Evolutionary conservation across 345 rosid genomes (phyloP).

Genomic region (Populus davidiana): DNA sequence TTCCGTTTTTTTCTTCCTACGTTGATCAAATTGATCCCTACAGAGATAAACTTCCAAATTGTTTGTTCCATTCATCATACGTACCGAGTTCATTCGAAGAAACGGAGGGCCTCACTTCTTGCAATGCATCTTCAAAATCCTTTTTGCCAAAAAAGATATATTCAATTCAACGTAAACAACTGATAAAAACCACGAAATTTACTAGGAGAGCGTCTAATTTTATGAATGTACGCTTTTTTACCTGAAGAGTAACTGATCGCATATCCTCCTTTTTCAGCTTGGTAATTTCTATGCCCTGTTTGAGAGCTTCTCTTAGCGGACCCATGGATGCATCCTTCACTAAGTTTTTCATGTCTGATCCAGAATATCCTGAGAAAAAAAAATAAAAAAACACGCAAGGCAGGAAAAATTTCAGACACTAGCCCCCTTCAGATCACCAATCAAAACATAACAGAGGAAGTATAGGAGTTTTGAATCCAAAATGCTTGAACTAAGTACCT

Average conservation of each 20-base stretch:
- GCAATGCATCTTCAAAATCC: slow-evolving; percentile 78
- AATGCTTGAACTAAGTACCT: slow-evolving; percentile 38
- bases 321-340: slow-evolving; percentile 99
- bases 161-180: neutral
- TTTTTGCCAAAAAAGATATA: slow-evolving; percentile 17
- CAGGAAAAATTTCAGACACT: neutral
- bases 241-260: slow-evolving; percentile 75
- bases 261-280: slow-evolving; percentile 79
- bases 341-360: slow-evolving; percentile 95
- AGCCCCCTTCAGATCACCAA: neutral
- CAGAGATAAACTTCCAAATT: slow-evolving; percentile 79
- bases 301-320: slow-evolving; percentile 89
- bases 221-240: slow-evolving; percentile 19
- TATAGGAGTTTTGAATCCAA: neutral
- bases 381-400: neutral
- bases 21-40: slow-evolving; percentile 23
- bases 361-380: slow-evolving; percentile 66
- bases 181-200: neutral
- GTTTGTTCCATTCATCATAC: slow-evolving; percentile 84
- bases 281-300: slow-evolving; percentile 77
- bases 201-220: neutral
- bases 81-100: slow-evolving; percentile 68
- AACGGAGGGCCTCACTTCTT: slow-evolving; percentile 92
- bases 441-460: slow-evolving; percentile 5
- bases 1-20: neutral